A percentile compares a stretch with the other conserved stretches of the same genome.
These are phyloP conservation scores for Sporisorium graminicola DNA, from an alignment of 1,284 basidiomycete genomes.

Conservation along the genomic window DNA sequence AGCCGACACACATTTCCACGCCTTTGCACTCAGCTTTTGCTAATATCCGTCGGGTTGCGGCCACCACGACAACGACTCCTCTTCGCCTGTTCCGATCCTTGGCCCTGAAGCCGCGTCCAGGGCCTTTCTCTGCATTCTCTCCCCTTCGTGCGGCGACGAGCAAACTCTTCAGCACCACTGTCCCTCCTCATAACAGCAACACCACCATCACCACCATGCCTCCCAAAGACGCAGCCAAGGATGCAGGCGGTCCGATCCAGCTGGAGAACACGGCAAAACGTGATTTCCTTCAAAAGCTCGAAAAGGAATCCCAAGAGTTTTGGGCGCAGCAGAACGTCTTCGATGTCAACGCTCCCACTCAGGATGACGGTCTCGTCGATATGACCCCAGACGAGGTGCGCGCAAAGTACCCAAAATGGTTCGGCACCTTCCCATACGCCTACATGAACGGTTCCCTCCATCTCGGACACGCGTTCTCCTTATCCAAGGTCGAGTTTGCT, in stretches of 20 bases:
- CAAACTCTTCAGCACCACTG: not conserved
- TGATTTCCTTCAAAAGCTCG: slow-evolving; percentile 85
- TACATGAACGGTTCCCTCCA: slow-evolving; percentile 99
- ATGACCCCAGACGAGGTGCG: slow-evolving; percentile 70
- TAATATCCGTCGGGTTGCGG: slow-evolving; percentile 21
- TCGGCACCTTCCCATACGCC: slow-evolving; percentile 85
- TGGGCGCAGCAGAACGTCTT: slow-evolving; percentile 79
- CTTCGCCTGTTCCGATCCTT: slow-evolving; percentile 43
- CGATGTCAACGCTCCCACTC: slow-evolving; percentile 82
- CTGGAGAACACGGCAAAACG: slow-evolving; percentile 82
- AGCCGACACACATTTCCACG: slow-evolving; percentile 14
- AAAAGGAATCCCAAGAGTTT: slow-evolving; percentile 83
- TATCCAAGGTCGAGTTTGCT: slow-evolving; percentile 97
- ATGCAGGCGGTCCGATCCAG: slow-evolving; percentile 66
- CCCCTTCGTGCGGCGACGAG: slow-evolving; percentile 4
- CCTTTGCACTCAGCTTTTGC: slow-evolving; percentile 2
- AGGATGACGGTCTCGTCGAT: slow-evolving; percentile 52
- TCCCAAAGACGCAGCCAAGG: slow-evolving; percentile 50
- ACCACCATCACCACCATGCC: slow-evolving; percentile 40
- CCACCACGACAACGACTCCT: slow-evolving; percentile 26
- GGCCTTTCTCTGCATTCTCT: slow-evolving; percentile 10
- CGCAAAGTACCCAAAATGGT: slow-evolving; percentile 90
- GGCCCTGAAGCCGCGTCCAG: slow-evolving; percentile 48
- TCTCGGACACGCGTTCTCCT: slow-evolving; percentile 96
- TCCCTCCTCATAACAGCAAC: not conserved